Conservation (phyloP, 192 early-diverging fungal species). For the Backusella psychrophila region DNA sequence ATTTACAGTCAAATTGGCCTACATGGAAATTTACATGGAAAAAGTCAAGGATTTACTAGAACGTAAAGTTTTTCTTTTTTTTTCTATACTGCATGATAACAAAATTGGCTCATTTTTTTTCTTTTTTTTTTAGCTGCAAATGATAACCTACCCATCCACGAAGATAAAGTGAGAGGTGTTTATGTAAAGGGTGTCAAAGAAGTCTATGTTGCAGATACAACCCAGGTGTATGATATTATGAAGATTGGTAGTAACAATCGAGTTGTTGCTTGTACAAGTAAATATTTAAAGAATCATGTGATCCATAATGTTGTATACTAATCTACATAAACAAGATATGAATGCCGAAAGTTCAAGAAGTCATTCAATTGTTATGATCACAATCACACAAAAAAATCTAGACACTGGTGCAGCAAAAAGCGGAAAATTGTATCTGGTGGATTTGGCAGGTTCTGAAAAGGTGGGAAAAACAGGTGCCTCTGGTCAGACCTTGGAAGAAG, state of each 20-base stretch:
- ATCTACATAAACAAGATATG: slow-evolving; percentile 67
- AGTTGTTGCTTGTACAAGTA: slow-evolving; percentile 88
- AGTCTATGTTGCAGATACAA: slow-evolving; percentile 91
- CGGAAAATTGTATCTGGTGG: slow-evolving; percentile 91
- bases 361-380: slow-evolving; percentile 97
- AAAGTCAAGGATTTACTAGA: slow-evolving; percentile 95
- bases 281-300: slow-evolving; percentile 15
- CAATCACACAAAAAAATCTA: slow-evolving; percentile 94
- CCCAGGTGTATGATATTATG: slow-evolving; percentile 98
- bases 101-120: neutral
- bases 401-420: slow-evolving; percentile 81
- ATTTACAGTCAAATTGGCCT: slow-evolving; percentile 97
- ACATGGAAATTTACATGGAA: slow-evolving; percentile 99
- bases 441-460: slow-evolving; percentile 99
- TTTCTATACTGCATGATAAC: neutral
- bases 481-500: slow-evolving; percentile 97
- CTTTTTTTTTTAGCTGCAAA: slow-evolving; percentile 53
- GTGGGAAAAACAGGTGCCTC: slow-evolving; percentile 96
- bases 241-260: slow-evolving; percentile 83
- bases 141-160: slow-evolving; percentile 94
- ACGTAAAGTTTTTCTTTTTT: slow-evolving; percentile 47
- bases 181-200: slow-evolving; percentile 98
- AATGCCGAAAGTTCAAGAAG: slow-evolving; percentile 97
- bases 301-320: neutral
- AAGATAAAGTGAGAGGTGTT: slow-evolving; percentile 94